phyloP scores from a whole-genome alignment of 2,329 filamentous ascomycete species.

The Stachybotrys elegans region DNA sequence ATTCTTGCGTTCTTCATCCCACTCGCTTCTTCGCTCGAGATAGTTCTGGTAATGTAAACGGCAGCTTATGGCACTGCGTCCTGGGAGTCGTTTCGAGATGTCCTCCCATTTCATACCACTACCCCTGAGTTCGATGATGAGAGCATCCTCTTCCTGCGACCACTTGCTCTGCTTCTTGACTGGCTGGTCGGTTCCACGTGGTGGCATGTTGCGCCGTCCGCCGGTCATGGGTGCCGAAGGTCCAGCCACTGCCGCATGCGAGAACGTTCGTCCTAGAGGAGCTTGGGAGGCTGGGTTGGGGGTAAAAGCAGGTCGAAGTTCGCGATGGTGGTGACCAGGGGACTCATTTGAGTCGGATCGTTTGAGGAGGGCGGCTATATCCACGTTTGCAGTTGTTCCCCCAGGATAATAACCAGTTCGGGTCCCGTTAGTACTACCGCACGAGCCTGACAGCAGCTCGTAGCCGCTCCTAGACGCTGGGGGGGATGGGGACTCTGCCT shows the following conservation, averaged over 20 bases:
- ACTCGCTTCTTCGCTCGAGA: constrained; percentile 84
- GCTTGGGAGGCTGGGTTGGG: constrained; percentile 13
- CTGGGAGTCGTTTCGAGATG: constrained; percentile 85
- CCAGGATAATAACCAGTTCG: constrained; percentile 19
- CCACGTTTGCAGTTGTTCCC: constrained; percentile 66
- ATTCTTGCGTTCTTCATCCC: constrained; percentile 97
- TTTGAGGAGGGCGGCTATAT: constrained; percentile 90
- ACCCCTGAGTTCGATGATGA: constrained; percentile 87
- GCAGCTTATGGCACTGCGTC: constrained; percentile 89
- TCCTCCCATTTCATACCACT: constrained; percentile 98
- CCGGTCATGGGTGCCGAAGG: constrained; percentile 25
- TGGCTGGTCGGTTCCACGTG: constrained; percentile 59
- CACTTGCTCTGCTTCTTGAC: constrained; percentile 96
- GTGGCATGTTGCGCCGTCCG: constrained; percentile 27
- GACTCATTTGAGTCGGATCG: constrained; percentile 69
- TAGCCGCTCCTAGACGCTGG: constrained; percentile 20
- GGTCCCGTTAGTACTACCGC: constrained; percentile 21
- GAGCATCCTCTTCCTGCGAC: constrained; percentile 87
- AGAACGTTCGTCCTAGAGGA: constrained; percentile 16
- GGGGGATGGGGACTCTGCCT: constrained; percentile 32
- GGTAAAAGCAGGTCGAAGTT: constrained; percentile 18
- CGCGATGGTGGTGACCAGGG: constrained; percentile 39
- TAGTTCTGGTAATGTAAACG: constrained; percentile 97
- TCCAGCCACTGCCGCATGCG: constrained; percentile 21
- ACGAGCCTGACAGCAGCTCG: constrained; percentile 20